phyloP scores from a whole-genome alignment of 2,329 filamentous ascomycete genomes.

The Pseudocercospora pini-densiflorae region DNA sequence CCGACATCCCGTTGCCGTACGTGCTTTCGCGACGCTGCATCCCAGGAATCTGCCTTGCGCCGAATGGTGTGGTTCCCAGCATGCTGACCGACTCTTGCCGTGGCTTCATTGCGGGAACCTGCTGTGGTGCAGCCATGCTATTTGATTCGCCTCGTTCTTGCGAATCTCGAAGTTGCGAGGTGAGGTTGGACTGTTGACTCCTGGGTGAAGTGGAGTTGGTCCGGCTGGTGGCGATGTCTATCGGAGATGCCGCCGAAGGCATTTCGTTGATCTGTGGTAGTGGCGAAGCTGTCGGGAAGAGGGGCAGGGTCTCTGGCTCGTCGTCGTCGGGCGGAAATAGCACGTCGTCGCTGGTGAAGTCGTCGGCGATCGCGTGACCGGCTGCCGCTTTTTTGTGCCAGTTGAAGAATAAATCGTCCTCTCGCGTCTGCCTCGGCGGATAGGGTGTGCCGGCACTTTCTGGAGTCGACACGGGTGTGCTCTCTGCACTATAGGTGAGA shows the following conservation, averaged over 20 bases:
- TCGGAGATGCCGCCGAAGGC: slow-evolving; percentile 59
- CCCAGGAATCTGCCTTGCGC: slow-evolving; percentile 65
- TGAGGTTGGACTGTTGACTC: slow-evolving; percentile 66
- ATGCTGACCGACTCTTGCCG: slow-evolving; percentile 61
- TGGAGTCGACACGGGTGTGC: slow-evolving; percentile 35
- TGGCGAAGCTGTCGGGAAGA: slow-evolving; percentile 32
- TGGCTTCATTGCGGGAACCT: slow-evolving; percentile 37
- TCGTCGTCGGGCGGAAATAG: slow-evolving; percentile 37
- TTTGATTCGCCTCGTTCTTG: slow-evolving; percentile 41
- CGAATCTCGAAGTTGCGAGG: slow-evolving; percentile 59
- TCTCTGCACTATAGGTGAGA: slow-evolving; percentile 33
- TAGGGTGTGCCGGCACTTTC: slow-evolving; percentile 16
- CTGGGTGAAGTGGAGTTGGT: slow-evolving; percentile 62
- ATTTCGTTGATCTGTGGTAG: slow-evolving; percentile 45
- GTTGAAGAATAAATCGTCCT: slow-evolving; percentile 26
- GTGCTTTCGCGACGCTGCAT: slow-evolving; percentile 57
- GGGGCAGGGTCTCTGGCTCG: slow-evolving; percentile 27
- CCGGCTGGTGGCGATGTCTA: slow-evolving; percentile 61
- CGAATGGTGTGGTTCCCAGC: slow-evolving; percentile 58
- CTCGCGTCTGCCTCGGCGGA: slow-evolving; percentile 17
- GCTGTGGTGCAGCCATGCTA: slow-evolving; percentile 19
- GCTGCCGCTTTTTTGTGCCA: slow-evolving; percentile 25
- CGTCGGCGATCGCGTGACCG: slow-evolving; percentile 28
- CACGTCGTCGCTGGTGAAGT: slow-evolving; percentile 38
- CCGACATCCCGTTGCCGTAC: slow-evolving; percentile 52